Conservation (phyloP, 192 early-diverging fungal species). For the Phlyctochytrium planicorne region DNA sequence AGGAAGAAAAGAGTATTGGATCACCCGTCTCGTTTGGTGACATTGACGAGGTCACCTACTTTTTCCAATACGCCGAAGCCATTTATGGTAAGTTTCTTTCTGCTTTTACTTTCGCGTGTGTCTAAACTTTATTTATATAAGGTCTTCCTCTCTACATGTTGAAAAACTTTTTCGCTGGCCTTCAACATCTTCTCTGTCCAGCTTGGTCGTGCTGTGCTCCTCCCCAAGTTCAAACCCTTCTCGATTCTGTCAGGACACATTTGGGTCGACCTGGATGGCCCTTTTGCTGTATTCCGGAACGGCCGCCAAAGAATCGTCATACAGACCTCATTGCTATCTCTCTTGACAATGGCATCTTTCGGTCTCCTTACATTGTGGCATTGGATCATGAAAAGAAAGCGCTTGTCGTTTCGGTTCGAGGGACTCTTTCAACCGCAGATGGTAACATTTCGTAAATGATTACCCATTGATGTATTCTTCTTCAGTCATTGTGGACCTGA, state of each 20-base stretch:
- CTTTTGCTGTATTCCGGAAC: slow-evolving; percentile 21
- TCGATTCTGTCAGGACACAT: slow-evolving; percentile 29
- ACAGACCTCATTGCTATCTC: slow-evolving; percentile 37
- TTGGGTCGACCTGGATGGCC: slow-evolving; percentile 18
- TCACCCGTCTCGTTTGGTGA: slow-evolving; percentile 10
- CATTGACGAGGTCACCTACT: slow-evolving; percentile 30
- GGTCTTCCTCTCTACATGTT: slow-evolving; percentile 47
- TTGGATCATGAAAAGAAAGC: slow-evolving; percentile 41
- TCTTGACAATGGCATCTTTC: slow-evolving; percentile 42
- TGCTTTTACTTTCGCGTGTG: not conserved
- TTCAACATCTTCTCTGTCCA: slow-evolving; percentile 34
- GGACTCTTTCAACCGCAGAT: slow-evolving; percentile 50
- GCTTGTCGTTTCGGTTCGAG: slow-evolving; percentile 49
- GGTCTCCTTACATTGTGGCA: slow-evolving; percentile 44
- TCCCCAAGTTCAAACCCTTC: slow-evolving; percentile 10
- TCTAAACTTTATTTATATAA: not conserved
- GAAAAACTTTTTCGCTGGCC: slow-evolving; percentile 31
- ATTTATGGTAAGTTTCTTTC: slow-evolving; percentile 34
- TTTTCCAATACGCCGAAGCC: slow-evolving; percentile 41
- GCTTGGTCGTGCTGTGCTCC: slow-evolving; percentile 10
- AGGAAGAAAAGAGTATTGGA: not conserved
- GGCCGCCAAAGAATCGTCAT: slow-evolving; percentile 26
- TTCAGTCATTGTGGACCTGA: slow-evolving; percentile 44
- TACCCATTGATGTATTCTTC: not conserved
- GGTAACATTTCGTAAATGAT: slow-evolving; percentile 6